Conservation (phyloP, 805 yeast genomes). For the Citeromyces nyonsensis region DNA sequence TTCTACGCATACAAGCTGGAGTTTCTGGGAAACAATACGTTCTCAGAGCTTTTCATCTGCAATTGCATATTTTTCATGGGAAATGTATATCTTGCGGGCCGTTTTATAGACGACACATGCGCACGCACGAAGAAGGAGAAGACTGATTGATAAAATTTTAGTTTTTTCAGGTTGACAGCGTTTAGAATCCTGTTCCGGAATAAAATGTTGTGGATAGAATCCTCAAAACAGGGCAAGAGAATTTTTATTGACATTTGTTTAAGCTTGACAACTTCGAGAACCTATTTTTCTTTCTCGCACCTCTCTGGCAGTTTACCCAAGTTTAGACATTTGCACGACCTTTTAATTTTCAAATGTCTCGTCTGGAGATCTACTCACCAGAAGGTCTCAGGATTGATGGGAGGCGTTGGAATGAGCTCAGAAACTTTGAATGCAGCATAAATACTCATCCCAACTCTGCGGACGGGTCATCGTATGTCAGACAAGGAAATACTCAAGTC, state of each 20-base stretch:
- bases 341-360: slow-evolving; percentile 1
- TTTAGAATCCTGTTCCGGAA: neutral
- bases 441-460: slow-evolving; percentile 81
- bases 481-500: slow-evolving; percentile 84
- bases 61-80: slow-evolving; percentile 42
- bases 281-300: slow-evolving; percentile 1
- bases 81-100: slow-evolving; percentile 46
- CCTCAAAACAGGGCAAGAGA: neutral
- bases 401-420: slow-evolving; percentile 85
- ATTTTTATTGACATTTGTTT: neutral
- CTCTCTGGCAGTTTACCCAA: no score
- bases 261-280: neutral
- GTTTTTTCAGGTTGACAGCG: neutral
- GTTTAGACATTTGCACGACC: no score
- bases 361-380: slow-evolving; percentile 80
- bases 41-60: slow-evolving; percentile 41
- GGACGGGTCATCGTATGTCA: slow-evolving; percentile 87
- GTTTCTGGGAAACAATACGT: slow-evolving; percentile 56
- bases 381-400: slow-evolving; percentile 93
- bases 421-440: slow-evolving; percentile 65
- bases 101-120: slow-evolving; percentile 28
- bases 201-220: neutral
- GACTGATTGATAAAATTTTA: neutral
- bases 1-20: slow-evolving; percentile 66
- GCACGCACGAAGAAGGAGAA: neutral